Percentiles rank a stretch among this genome's conserved stretches.
Conservation (phyloP, 306 rosid species). For the Trichosanthes cucumerina region DNA sequence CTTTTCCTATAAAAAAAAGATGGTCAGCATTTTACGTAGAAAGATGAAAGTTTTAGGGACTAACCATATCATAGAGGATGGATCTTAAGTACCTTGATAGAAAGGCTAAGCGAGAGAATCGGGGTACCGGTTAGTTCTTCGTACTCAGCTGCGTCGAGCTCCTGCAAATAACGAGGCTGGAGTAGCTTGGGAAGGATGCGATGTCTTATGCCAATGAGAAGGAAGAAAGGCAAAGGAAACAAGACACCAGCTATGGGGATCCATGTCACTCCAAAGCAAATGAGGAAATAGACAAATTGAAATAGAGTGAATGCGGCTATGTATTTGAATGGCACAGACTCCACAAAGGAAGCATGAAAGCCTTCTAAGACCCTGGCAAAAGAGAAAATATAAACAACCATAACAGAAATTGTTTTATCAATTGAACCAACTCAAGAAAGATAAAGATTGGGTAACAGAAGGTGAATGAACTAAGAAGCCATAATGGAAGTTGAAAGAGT, state of each 20-base stretch:
- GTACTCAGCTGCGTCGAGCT: slow-evolving; percentile 74
- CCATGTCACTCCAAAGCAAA: slow-evolving; percentile 75
- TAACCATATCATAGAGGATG: background rate
- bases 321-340: slow-evolving; percentile 52
- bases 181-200: slow-evolving; percentile 59
- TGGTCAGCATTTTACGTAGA: background rate
- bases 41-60: background rate
- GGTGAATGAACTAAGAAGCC: background rate
- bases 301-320: slow-evolving; percentile 51
- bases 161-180: slow-evolving; percentile 38
- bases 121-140: slow-evolving; percentile 55
- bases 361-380: slow-evolving; percentile 57
- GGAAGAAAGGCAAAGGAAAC: slow-evolving; percentile 76
- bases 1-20: slow-evolving; percentile 26
- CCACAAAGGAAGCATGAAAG: slow-evolving; percentile 71
- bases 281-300: slow-evolving; percentile 54
- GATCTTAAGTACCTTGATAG: slow-evolving; percentile 30
- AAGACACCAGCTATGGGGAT: slow-evolving; percentile 80
- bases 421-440: background rate
- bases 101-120: slow-evolving; percentile 20
- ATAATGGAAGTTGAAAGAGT: background rate
- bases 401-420: background rate
- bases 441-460: background rate
- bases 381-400: background rate
- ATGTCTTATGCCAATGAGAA: slow-evolving; percentile 56